Evolutionary conservation across 2,329 filamentous ascomycete genomes (phyloP).

Genomic region (Xylariaceae sp.): DNA sequence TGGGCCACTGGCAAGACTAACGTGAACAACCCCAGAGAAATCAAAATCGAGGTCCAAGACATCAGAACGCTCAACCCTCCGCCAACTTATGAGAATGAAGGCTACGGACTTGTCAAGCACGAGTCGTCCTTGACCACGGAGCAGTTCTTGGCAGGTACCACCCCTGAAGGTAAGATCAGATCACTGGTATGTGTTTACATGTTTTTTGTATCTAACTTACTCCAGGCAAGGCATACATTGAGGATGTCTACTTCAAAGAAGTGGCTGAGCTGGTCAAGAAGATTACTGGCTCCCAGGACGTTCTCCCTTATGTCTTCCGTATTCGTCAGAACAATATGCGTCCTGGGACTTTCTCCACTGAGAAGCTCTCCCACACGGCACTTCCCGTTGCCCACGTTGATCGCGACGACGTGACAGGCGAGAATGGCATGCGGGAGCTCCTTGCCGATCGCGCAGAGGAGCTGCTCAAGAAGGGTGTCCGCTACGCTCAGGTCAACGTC

Average conservation of each 20-base stretch:
- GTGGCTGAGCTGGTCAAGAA: constrained; percentile 38
- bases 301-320: constrained; percentile 40
- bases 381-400: constrained; percentile 40
- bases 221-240: constrained; percentile 35
- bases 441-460: constrained; percentile 35
- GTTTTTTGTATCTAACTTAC: constrained; percentile 15
- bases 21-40: constrained; percentile 35
- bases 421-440: constrained; percentile 37
- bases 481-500: constrained; percentile 40
- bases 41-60: constrained; percentile 38
- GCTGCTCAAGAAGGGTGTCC: constrained; percentile 35
- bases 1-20: constrained; percentile 38
- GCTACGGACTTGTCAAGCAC: constrained; percentile 39
- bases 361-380: constrained; percentile 37
- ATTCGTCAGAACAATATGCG: constrained; percentile 39
- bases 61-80: constrained; percentile 35
- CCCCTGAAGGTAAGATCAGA: constrained; percentile 33
- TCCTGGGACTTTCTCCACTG: constrained; percentile 34
- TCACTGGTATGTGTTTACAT: not conserved
- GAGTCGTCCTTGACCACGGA: constrained; percentile 35
- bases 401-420: constrained; percentile 36
- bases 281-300: constrained; percentile 36
- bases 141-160: constrained; percentile 37
- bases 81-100: constrained; percentile 33
- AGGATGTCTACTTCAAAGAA: constrained; percentile 40